A percentile compares a stretch with the other conserved stretches of the same genome.
These are phyloP conservation scores for Rhizopogon rudus DNA, from an alignment of 768 basidiomycete species.

Conservation along the genomic window DNA sequence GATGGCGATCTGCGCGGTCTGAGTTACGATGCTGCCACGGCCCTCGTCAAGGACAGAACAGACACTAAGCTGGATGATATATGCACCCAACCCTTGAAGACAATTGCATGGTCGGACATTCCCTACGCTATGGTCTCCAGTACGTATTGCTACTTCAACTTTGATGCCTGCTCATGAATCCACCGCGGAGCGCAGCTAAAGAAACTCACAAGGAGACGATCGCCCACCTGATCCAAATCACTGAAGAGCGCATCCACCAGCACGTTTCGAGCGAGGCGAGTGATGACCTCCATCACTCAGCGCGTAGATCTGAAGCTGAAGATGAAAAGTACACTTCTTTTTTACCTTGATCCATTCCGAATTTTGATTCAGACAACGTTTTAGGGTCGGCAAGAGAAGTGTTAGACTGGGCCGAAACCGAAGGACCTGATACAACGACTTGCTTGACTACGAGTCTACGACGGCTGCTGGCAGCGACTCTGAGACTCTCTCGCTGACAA, in stretches of 20 bases:
- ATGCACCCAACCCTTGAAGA: neutral
- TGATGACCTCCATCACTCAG: neutral
- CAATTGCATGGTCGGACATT: neutral
- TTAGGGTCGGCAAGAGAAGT: neutral
- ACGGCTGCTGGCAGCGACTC: no score
- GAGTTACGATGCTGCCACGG: neutral
- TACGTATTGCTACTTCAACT: neutral
- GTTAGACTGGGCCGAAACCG: no score
- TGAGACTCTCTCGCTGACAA: no score
- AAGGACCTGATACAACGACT: no score
- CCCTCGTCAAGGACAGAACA: neutral
- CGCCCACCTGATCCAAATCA: neutral
- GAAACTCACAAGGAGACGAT: neutral
- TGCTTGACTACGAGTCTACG: no score
- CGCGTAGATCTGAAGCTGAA: neutral
- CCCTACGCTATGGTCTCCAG: neutral
- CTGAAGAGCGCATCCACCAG: neutral
- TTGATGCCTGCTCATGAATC: neutral
- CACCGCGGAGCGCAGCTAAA: neutral
- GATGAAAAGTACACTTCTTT: neutral
- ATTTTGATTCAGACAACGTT: neutral
- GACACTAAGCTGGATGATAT: neutral
- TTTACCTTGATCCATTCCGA: neutral
- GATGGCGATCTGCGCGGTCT: constrained; percentile 8
- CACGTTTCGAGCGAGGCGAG: neutral